Conservation (phyloP, 2,329 filamentous ascomycete genomes). For the Penicillium decumbens region DNA sequence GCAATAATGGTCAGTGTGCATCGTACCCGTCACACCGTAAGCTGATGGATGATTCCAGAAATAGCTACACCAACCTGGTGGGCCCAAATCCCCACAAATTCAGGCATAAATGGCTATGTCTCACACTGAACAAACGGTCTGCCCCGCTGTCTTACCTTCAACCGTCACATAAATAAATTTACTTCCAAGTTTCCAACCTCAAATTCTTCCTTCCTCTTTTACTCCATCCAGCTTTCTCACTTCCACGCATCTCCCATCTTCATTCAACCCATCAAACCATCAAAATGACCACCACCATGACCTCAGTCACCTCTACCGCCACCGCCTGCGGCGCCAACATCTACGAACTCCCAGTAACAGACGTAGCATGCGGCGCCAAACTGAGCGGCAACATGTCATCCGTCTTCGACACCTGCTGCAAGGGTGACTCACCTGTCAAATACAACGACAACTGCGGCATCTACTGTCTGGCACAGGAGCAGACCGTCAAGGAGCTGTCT, state of each 20-base stretch:
- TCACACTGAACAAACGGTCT: not conserved
- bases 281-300: slow-evolving; percentile 24
- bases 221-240: not conserved
- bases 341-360: slow-evolving; percentile 44
- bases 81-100: not conserved
- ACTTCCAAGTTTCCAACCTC: not conserved
- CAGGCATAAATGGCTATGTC: slow-evolving; percentile 2
- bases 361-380: slow-evolving; percentile 46
- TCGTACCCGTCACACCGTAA: too few species aligned
- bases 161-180: not conserved
- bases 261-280: not conserved
- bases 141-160: not conserved
- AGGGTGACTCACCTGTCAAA: slow-evolving; percentile 40
- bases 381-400: slow-evolving; percentile 41
- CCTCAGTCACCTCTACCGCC: slow-evolving; percentile 19
- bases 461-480: slow-evolving; percentile 48
- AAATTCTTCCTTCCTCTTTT: not conserved
- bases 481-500: slow-evolving; percentile 35
- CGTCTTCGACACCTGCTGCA: slow-evolving; percentile 47
- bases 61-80: not conserved
- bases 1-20: not conserved
- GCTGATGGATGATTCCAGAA: not conserved
- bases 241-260: not conserved
- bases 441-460: slow-evolving; percentile 50
- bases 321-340: slow-evolving; percentile 26